Percentiles rank a stretch among this genome's conserved stretches.
These are phyloP conservation scores for Lithospermum erythrorhizon DNA, from an alignment of 257 asterid species.

Conservation along the genomic window DNA sequence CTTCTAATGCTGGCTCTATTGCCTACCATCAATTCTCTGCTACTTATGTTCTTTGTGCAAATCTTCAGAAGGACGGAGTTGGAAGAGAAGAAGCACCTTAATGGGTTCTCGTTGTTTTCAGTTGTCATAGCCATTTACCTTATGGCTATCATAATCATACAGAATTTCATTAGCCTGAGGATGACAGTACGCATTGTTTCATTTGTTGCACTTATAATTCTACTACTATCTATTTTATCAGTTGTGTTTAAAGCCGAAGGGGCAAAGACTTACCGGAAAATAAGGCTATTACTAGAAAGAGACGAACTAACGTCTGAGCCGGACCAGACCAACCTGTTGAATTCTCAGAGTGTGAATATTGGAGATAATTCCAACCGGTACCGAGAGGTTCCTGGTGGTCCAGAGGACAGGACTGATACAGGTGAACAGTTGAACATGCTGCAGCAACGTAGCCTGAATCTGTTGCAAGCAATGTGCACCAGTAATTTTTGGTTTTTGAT, in stretches of 20 bases:
- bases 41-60: conserved; percentile 66
- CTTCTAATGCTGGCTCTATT: conserved; percentile 62
- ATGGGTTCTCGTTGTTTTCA: conserved; percentile 49
- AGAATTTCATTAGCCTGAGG: conserved; percentile 34
- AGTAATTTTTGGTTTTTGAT: conserved; percentile 69
- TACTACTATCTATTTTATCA: conserved; percentile 47
- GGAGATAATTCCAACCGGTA: conserved; percentile 30
- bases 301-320: conserved; percentile 34
- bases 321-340: conserved; percentile 12
- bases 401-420: conserved; percentile 26
- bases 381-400: conserved; percentile 27
- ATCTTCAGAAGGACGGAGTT: conserved; percentile 39
- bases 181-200: conserved; percentile 26
- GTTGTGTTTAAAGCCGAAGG: conserved; percentile 50
- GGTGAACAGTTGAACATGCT: conserved; percentile 8
- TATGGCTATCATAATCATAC: conserved; percentile 45
- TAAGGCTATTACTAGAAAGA: conserved; percentile 66
- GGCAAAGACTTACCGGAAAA: conserved; percentile 36
- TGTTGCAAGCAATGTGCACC: conserved; percentile 51
- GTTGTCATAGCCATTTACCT: conserved; percentile 67
- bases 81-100: conserved; percentile 60
- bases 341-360: conserved; percentile 11
- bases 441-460: conserved; percentile 34
- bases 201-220: conserved; percentile 37
- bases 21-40: conserved; percentile 50